A percentile compares a stretch with the other conserved stretches of the same genome.
phyloP scores from a whole-genome alignment of 208 protist species.

The Acanthamoeba rhysodes region DNA sequence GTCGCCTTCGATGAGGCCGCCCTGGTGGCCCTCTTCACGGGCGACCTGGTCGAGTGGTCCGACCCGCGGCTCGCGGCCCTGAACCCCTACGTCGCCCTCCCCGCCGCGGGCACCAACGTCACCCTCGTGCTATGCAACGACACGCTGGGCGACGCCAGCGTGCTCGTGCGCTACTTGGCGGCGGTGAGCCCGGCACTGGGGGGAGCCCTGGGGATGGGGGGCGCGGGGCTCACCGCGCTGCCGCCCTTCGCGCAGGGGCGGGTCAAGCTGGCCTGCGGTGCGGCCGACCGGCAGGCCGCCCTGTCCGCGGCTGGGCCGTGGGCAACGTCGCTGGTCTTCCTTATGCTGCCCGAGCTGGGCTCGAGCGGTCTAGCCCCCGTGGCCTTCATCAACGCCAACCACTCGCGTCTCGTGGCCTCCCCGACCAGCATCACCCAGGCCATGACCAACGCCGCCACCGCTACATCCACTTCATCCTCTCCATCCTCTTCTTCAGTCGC shows the following conservation, averaged over 20 bases:
- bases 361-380: background rate
- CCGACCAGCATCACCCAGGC: background rate
- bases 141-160: background rate
- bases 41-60: background rate
- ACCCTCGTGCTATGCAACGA: slow-evolving; percentile 7
- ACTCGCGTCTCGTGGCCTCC: background rate
- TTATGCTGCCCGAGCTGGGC: background rate
- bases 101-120: background rate
- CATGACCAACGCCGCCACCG: background rate
- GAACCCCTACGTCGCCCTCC: background rate
- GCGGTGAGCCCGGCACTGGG: background rate
- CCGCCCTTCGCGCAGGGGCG: background rate
- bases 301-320: background rate
- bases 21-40: background rate
- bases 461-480: background rate
- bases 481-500: background rate
- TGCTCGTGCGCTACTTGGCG: background rate
- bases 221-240: background rate
- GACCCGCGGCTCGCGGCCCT: background rate
- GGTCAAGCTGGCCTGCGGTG: background rate
- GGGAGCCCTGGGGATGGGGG: background rate
- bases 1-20: background rate
- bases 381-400: background rate
- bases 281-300: background rate
- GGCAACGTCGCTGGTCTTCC: background rate